Percentiles rank a stretch among this genome's conserved stretches.
Conservation (phyloP, 495 filamentous ascomycete genomes). For the Wilcoxina mikolae region DNA sequence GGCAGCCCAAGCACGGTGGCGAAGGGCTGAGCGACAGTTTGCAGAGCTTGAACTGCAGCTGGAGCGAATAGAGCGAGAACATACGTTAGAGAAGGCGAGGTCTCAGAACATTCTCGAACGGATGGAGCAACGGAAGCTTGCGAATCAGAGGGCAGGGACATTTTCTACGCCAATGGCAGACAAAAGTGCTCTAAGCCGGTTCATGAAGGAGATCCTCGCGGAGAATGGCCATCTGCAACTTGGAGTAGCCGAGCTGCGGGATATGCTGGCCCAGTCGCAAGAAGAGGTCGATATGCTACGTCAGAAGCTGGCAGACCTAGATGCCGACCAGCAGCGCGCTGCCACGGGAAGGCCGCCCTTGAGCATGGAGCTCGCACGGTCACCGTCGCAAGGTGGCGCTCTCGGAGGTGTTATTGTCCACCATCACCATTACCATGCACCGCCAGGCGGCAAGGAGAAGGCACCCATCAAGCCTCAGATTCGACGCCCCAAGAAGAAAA, state of each 20-base stretch:
- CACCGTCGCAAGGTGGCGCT: constrained; percentile 11
- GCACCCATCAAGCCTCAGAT: constrained; percentile 17
- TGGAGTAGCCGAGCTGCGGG: constrained; percentile 75
- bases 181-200: constrained; percentile 59
- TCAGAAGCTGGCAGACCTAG: constrained; percentile 53
- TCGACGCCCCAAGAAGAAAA: not conserved
- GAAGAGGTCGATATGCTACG: constrained; percentile 77
- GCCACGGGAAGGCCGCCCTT: constrained; percentile 38
- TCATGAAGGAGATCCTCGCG: constrained; percentile 87
- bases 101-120: constrained; percentile 67
- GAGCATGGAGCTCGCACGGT: constrained; percentile 28
- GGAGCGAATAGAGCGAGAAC: constrained; percentile 75
- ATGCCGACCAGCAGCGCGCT: not conserved
- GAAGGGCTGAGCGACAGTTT: constrained; percentile 60
- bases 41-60: constrained; percentile 67
- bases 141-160: not conserved
- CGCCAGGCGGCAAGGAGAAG: constrained; percentile 28
- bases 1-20: constrained; percentile 67
- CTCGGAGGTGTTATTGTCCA: constrained; percentile 47
- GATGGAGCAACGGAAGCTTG: constrained; percentile 53
- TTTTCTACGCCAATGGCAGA: constrained; percentile 16
- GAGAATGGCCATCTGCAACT: constrained; percentile 89
- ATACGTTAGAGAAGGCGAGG: constrained; percentile 63
- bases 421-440: constrained; percentile 85
- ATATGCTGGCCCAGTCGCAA: constrained; percentile 85